Base-by-base conservation (phyloP, 306 rosid genomes). In the Bauhinia variegata region DNA sequence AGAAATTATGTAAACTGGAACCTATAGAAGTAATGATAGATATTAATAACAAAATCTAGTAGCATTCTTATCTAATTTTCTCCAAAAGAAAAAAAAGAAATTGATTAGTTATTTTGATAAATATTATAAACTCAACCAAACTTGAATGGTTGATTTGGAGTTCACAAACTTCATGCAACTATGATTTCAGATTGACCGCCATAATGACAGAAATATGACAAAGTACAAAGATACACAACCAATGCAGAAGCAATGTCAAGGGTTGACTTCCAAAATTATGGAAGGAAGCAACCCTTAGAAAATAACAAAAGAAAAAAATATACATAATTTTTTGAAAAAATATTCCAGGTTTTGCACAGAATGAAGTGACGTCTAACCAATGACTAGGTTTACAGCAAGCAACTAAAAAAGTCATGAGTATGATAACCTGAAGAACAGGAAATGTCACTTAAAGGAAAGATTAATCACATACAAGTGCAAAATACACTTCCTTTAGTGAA, bases 1-100 rank as follows among this genome's bases (percentile, higher is more conserved):
- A 61, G 96, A 92, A 64, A 92, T 80, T 15, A 92, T 76, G 80
- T 80, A 92, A 74, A 92, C 74, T 37, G 98, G 96, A 69, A 92
- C 91, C 98, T 92, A 73, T 67, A 84, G 41, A 67, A 71, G 48
- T 55, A 5, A 17, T 36, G 37, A 47, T 54, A 63, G 19, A 44
- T 18, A 53, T 41, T 49, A 66, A 71, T 43, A 51, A 11, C 16
- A 5, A 11, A 31, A 43, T 37, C 57, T 46, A 62, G 48, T 33
- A 62, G 41, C 56, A 53, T 47, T 55, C 30, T 41, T 63, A 48
- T 48, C 30, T 58, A 42, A 14, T 55, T 47, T 36, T 65, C 5
- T 65, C 32, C 38, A 18, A 60, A 50, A 19, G n/a, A n/a, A n/a
- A n/a, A n/a, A n/a, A n/a, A n/a, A n/a, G n/a, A n/a, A n/a, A n/a